These are phyloP conservation scores for Xylaria sp. DNA, from an alignment of 2,329 filamentous ascomycete species.

Conservation along the genomic window DNA sequence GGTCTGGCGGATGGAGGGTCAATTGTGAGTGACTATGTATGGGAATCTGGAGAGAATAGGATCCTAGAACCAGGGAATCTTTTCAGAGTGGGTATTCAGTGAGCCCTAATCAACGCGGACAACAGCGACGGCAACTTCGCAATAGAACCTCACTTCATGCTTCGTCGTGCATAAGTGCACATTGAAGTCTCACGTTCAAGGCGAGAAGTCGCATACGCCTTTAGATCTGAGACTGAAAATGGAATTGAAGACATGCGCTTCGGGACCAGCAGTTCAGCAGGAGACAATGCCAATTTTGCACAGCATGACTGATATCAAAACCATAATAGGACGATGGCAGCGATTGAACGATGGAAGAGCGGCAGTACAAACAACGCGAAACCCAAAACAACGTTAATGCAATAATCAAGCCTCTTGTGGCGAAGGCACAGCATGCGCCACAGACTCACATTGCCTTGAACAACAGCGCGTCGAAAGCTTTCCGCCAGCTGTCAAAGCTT, in stretches of 20 bases:
- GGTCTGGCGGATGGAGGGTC: not conserved
- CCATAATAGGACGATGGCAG: not conserved
- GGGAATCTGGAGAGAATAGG: not conserved
- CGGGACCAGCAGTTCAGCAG: not conserved
- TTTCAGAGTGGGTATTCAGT: not conserved
- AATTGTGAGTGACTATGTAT: not conserved
- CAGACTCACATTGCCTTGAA: not conserved
- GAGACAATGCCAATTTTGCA: not conserved
- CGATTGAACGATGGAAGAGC: not conserved
- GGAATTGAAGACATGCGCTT: slow-evolving; percentile 1
- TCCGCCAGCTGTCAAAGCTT: too few species aligned
- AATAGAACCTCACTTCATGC: not conserved
- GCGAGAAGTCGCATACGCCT: not conserved
- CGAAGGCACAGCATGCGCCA: not conserved
- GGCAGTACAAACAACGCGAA: not conserved
- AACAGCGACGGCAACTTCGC: not conserved
- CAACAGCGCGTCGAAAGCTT: not conserved
- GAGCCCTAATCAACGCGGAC: not conserved
- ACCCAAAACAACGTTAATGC: not conserved
- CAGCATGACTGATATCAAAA: slow-evolving; percentile 9
- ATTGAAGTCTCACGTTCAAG: not conserved
- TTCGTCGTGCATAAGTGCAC: not conserved
- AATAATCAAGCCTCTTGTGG: not conserved
- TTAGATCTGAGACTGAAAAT: slow-evolving; percentile 1
- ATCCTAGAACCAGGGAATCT: not conserved